A percentile compares a stretch with the other conserved stretches of the same genome.
These are phyloP conservation scores for Linnemannia zychae DNA, from an alignment of 192 early-diverging fungal genomes.

Conservation along the genomic window DNA sequence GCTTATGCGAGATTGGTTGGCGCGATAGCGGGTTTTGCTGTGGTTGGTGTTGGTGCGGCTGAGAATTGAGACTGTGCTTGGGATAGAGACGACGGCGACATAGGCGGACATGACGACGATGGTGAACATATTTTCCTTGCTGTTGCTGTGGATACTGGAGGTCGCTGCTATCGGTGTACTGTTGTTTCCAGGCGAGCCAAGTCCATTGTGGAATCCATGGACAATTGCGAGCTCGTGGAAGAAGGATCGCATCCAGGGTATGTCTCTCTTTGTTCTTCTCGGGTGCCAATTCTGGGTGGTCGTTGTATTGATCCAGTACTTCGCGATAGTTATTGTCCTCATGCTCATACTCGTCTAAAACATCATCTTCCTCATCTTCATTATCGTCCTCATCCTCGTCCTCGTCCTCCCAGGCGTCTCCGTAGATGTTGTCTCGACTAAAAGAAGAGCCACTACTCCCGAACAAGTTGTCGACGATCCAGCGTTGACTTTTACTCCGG, in stretches of 20 bases:
- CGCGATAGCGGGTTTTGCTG: background rate
- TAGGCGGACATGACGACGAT: too few relatives aligned
- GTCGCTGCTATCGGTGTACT: background rate
- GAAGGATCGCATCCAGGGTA: background rate
- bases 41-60: conserved; percentile 21
- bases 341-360: background rate
- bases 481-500: background rate
- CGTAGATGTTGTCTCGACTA: background rate
- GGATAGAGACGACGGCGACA: background rate
- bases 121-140: background rate
- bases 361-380: background rate
- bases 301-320: background rate
- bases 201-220: conserved; percentile 6
- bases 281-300: too few relatives aligned
- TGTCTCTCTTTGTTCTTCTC: background rate
- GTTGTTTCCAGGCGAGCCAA: background rate
- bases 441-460: background rate
- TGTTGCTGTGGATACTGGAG: background rate
- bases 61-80: background rate
- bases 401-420: background rate
- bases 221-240: background rate
- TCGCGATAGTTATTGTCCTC: background rate
- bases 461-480: background rate
- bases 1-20: background rate
- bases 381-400: background rate